Base-by-base conservation (phyloP, 306 rosid species). In the Rosa lucieae region DNA sequence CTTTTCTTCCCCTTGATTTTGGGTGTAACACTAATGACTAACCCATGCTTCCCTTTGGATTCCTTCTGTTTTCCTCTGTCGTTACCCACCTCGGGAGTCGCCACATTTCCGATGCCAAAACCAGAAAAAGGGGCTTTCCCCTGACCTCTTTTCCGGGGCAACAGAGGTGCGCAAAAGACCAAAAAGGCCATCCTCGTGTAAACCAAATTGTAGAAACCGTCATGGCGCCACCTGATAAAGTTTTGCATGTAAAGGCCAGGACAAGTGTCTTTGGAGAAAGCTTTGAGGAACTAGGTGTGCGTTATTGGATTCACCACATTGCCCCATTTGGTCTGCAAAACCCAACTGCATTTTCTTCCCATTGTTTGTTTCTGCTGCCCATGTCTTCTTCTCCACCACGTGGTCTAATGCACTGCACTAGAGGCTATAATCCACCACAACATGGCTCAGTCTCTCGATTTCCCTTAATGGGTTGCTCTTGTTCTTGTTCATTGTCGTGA, bases 241-340 rank as follows among this genome's bases (percentile, higher is more conserved):
- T 43, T 17, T 42, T 76, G 79, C 89, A 80, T 80, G 89, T 67
- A 83, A 67, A 70, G 32, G 49, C 81, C 67, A 73, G 65, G 85
- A 84, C 85, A 80, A 77, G 83, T 86, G 87, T 78, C 85, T 47
- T 5, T 15, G 40, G 13, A 37, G 12, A 11, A n/a, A 83, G 43
- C 52, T 80, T 13, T 42, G 32, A 11, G 7, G 2, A 23, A 6
- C 29, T 80, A 76, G 82, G 67, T 84, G 84, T 71, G 58, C 78
- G 3, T 11, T 43, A 7, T 59, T 59, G 75, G 80, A 58, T 77
- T 49, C 74, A 67, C 69, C 58, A 11, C 84, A 70, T 39, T 6
- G 0, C 84, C 4, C 80, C 37, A 37, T 70, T 58, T 75, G 35
- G 35, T 29, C 75, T 42, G 42, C 17, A 42, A 11, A 53, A 74